Conservation (phyloP, 1,284 basidiomycete genomes). For the Anthracocystis walkeri region DNA sequence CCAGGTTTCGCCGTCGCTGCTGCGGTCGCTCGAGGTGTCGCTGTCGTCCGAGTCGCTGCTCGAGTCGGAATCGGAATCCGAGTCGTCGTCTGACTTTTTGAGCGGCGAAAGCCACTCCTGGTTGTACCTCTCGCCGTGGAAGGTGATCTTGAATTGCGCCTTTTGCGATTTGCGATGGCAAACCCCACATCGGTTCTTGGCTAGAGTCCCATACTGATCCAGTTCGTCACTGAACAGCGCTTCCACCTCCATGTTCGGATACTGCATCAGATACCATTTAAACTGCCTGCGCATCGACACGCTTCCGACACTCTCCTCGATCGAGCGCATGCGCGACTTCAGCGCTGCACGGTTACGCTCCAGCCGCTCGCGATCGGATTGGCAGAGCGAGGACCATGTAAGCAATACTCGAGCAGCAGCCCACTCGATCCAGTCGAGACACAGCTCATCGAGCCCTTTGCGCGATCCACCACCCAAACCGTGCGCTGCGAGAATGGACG, state of each 20-base stretch:
- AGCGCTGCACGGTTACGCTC: slow-evolving; percentile 34
- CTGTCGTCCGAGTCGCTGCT: slow-evolving; percentile 9
- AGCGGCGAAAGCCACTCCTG: slow-evolving; percentile 31
- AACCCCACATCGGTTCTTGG: slow-evolving; percentile 38
- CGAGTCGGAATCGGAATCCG: background rate
- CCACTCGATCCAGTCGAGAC: slow-evolving; percentile 51
- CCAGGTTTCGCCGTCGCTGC: slow-evolving; percentile 34
- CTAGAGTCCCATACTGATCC: slow-evolving; percentile 27
- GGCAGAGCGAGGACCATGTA: slow-evolving; percentile 29
- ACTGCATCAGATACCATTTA: slow-evolving; percentile 49
- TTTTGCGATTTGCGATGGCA: slow-evolving; percentile 46
- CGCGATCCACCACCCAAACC: slow-evolving; percentile 18
- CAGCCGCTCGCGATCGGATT: slow-evolving; percentile 27
- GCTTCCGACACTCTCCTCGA: slow-evolving; percentile 40
- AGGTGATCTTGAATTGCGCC: slow-evolving; percentile 23
- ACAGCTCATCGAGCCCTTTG: slow-evolving; percentile 39
- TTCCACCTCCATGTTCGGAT: slow-evolving; percentile 34
- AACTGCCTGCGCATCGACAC: slow-evolving; percentile 49
- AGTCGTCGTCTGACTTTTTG: background rate
- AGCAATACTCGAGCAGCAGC: slow-evolving; percentile 36
- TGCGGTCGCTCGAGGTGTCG: slow-evolving; percentile 19
- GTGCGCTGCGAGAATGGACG: slow-evolving; percentile 21
- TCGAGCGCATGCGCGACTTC: slow-evolving; percentile 21
- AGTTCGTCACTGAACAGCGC: slow-evolving; percentile 37
- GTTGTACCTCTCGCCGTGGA: slow-evolving; percentile 42